Conservation (phyloP, 495 filamentous ascomycete species). For the Trichoderma parareesei region DNA sequence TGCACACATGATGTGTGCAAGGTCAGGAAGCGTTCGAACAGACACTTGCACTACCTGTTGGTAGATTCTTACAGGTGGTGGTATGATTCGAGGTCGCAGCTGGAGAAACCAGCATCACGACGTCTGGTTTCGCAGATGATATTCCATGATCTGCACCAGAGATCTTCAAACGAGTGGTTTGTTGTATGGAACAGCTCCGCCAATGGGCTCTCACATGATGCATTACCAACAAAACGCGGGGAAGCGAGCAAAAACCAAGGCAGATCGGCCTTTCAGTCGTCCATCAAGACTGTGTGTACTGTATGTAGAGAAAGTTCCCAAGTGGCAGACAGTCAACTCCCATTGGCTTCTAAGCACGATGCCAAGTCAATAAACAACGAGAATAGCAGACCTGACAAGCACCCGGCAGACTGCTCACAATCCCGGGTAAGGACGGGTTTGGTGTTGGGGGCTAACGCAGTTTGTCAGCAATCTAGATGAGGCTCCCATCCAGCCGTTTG, state of each 20-base stretch:
- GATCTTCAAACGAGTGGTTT: neutral
- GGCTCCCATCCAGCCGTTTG: neutral
- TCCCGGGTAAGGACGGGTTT: no score
- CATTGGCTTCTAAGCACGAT: no score
- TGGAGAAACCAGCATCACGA: neutral
- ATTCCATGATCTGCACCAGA: neutral
- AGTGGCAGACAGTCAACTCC: neutral
- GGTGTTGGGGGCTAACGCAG: neutral
- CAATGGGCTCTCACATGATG: neutral
- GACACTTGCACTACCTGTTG: neutral
- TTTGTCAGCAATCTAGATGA: constrained; percentile 2
- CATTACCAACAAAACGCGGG: neutral
- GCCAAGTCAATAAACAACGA: no score
- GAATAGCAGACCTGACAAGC: no score
- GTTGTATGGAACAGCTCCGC: neutral
- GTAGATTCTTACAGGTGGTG: neutral
- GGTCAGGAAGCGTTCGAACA: no score
- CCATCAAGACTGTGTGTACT: neutral
- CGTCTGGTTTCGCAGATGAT: neutral
- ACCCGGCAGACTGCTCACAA: no score
- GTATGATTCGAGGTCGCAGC: neutral
- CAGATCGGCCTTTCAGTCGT: neutral
- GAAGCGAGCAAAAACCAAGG: neutral
- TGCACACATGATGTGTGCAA: no score
- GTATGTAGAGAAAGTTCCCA: neutral